Evolutionary conservation across 2,329 filamentous ascomycete genomes (phyloP).

Genomic region (Colletotrichum ledebouriae): DNA sequence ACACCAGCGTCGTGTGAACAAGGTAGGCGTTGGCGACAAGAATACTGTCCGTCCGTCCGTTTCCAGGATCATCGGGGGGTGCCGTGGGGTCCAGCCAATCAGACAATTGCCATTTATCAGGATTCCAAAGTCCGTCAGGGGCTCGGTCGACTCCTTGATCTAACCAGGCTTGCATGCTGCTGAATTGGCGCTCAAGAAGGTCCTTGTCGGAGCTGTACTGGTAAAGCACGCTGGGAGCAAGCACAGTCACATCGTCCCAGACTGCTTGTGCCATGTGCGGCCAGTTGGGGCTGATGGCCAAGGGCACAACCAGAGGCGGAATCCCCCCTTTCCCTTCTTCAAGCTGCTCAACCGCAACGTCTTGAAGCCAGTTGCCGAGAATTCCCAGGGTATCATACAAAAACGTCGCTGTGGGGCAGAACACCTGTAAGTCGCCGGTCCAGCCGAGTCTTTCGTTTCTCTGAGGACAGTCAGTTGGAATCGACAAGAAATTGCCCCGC

Average conservation of each 20-base stretch:
- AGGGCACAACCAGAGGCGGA: conserved; percentile 50
- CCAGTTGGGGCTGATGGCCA: conserved; percentile 45
- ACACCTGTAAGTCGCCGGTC: conserved; percentile 36
- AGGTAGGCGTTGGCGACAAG: conserved; percentile 36
- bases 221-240: conserved; percentile 29
- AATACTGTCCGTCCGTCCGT: no score
- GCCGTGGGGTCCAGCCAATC: no score
- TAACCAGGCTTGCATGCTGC: conserved; percentile 35
- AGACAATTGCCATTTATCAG: conserved; percentile 34
- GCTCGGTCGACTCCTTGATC: conserved; percentile 34
- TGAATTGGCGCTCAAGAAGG: conserved; percentile 24
- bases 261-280: conserved; percentile 40
- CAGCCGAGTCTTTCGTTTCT: conserved; percentile 37
- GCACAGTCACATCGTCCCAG: conserved; percentile 35
- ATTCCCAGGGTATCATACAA: conserved; percentile 36
- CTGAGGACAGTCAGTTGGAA: conserved; percentile 37
- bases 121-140: conserved; percentile 36
- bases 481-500: conserved; percentile 35
- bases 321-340: conserved; percentile 50
- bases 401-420: conserved; percentile 32
- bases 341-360: conserved; percentile 36
- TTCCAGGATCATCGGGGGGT: no score
- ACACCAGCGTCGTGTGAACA: conserved; percentile 27
- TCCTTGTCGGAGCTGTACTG: conserved; percentile 34
- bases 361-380: conserved; percentile 34